phyloP scores from a whole-genome alignment of 2,329 filamentous ascomycete genomes.

The Ophiosphaerella korrae region DNA sequence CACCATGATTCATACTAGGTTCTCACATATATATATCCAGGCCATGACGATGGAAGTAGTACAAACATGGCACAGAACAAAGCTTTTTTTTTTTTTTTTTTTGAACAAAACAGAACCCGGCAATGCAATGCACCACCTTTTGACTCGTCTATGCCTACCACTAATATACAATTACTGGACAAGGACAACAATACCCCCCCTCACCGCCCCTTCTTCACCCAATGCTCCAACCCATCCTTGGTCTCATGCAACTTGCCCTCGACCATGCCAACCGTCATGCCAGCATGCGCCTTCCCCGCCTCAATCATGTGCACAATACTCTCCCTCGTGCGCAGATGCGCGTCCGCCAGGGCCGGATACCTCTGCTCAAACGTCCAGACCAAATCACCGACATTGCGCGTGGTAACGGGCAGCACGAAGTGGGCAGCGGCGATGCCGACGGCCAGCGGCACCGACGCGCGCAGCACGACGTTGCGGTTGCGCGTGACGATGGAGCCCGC shows the following conservation, averaged over 20 bases:
- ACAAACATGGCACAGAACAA: too few relatives aligned
- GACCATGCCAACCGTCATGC: conserved; percentile 72
- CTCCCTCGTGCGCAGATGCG: conserved; percentile 75
- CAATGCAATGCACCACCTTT: neutral
- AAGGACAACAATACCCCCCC: conserved; percentile 2
- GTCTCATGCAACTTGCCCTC: conserved; percentile 80
- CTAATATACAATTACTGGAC: conserved; percentile 24
- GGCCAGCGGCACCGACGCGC: conserved; percentile 75
- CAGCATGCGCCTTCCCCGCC: conserved; percentile 75
- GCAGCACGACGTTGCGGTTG: conserved; percentile 83
- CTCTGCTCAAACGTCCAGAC: conserved; percentile 92
- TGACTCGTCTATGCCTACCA: conserved; percentile 7
- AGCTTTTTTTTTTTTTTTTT: too few relatives aligned
- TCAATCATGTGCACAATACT: conserved; percentile 70
- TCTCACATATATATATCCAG: too few relatives aligned
- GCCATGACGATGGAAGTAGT: too few relatives aligned
- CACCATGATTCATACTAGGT: too few relatives aligned
- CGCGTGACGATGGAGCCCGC: conserved; percentile 88
- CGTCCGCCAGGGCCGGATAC: conserved; percentile 80
- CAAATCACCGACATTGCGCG: conserved; percentile 83
- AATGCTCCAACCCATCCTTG: conserved; percentile 79
- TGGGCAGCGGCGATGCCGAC: conserved; percentile 84
- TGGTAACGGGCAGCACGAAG: conserved; percentile 85
- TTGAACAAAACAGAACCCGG: neutral
- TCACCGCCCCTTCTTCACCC: conserved; percentile 90